phyloP scores from a whole-genome alignment of 2,329 filamentous ascomycete genomes.

The Calonectria hawksworthii region DNA sequence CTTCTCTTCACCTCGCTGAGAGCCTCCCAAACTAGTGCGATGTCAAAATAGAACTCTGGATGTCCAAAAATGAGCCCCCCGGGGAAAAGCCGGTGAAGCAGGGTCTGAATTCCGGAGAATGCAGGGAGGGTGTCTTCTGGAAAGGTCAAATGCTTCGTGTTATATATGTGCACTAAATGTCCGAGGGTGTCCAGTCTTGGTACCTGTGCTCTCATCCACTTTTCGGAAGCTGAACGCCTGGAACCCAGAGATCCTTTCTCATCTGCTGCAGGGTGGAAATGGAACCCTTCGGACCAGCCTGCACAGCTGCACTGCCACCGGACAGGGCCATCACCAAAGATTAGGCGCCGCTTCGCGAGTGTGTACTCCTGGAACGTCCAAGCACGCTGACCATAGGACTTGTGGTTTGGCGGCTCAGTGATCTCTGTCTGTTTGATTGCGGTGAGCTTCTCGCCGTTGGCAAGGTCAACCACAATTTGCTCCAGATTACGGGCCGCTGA shows the following conservation, averaged over 20 bases:
- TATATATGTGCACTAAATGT: background rate
- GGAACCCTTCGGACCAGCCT: background rate
- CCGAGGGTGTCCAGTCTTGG: background rate
- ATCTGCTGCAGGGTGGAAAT: background rate
- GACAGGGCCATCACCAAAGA: background rate
- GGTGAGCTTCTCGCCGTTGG: background rate
- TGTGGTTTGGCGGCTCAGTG: background rate
- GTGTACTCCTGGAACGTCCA: slow-evolving; percentile 11
- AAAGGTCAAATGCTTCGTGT: background rate
- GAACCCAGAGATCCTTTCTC: background rate
- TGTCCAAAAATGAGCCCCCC: background rate
- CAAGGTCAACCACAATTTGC: background rate
- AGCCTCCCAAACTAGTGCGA: background rate
- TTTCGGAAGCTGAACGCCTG: background rate
- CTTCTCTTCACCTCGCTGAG: background rate
- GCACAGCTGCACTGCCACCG: slow-evolving; percentile 2
- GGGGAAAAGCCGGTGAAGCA: background rate
- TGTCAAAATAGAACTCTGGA: background rate
- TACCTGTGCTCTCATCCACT: background rate
- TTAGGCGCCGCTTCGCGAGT: background rate
- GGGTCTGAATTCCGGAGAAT: background rate
- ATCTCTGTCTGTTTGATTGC: background rate
- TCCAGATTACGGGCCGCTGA: background rate
- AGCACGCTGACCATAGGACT: background rate
- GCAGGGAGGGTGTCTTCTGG: background rate